A percentile compares a stretch with the other conserved stretches of the same genome.
Evolutionary conservation across 169 alveolate species (phyloP).

Genomic region (Eimeria praecox): DNA sequence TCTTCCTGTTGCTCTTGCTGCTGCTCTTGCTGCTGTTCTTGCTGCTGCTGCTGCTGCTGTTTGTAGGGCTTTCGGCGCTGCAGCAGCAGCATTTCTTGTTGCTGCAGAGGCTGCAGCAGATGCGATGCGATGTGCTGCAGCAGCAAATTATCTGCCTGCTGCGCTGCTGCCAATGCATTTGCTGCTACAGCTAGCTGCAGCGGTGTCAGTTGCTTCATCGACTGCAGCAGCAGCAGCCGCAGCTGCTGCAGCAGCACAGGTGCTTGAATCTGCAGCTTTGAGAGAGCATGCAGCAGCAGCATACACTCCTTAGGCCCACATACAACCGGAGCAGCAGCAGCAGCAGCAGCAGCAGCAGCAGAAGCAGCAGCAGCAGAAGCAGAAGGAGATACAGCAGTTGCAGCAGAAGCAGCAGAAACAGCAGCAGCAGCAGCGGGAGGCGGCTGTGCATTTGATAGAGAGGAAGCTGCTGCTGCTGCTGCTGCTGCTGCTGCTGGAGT

Average conservation of each 20-base stretch:
- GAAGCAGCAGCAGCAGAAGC: neutral
- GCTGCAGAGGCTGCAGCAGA: slow-evolving; percentile 21
- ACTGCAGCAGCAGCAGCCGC: neutral
- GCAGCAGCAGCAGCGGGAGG: neutral
- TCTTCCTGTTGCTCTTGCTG: neutral
- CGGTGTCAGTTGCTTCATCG: neutral
- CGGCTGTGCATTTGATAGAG: neutral
- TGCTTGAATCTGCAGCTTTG: slow-evolving; percentile 1
- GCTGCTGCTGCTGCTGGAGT: slow-evolving; percentile 1
- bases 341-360: neutral
- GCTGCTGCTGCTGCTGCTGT: slow-evolving; percentile 20
- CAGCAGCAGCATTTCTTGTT: no score
- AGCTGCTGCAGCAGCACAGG: slow-evolving; percentile 14
- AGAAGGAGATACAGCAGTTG: neutral
- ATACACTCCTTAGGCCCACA: neutral
- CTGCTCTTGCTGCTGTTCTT: slow-evolving; percentile 1
- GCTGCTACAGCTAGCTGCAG: slow-evolving; percentile 28
- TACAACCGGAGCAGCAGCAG: neutral
- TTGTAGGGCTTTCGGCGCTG: no score
- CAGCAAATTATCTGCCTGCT: slow-evolving; percentile 2
- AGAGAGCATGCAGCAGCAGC: slow-evolving; percentile 40
- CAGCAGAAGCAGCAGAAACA: neutral
- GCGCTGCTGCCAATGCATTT: slow-evolving; percentile 21
- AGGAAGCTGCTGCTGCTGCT: neutral
- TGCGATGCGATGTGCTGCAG: neutral